Evolutionary conservation across 2,329 filamentous ascomycete genomes (phyloP).

Genomic region (Lachnellula cervina): DNA sequence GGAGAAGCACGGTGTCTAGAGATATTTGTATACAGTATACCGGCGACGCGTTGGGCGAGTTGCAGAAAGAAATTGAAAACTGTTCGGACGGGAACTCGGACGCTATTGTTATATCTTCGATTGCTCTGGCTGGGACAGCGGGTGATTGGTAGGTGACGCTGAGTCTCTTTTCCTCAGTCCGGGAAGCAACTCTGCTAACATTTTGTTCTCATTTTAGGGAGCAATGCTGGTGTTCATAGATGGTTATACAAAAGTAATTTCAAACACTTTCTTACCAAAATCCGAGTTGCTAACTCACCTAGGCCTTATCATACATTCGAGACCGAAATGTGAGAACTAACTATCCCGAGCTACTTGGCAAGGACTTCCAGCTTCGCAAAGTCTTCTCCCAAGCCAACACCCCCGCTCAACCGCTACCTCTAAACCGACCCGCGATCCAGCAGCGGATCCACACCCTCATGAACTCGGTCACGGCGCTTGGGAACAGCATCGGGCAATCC

Average conservation of each 20-base stretch:
- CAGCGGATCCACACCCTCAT: conserved; percentile 2
- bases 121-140: conserved; percentile 15
- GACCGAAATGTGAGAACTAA: background rate
- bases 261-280: too few species aligned
- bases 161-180: background rate
- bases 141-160: conserved; percentile 11
- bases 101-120: conserved; percentile 15
- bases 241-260: conserved; percentile 13
- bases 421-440: background rate
- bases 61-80: conserved; percentile 15
- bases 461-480: background rate
- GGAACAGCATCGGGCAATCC: background rate
- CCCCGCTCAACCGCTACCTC: background rate
- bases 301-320: conserved; percentile 13
- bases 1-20: conserved; percentile 4
- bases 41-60: conserved; percentile 5
- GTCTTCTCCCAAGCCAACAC: background rate
- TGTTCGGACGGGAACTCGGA: conserved; percentile 15
- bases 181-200: background rate
- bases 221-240: conserved; percentile 18
- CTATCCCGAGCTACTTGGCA: conserved; percentile 7
- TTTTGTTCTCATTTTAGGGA: conserved; percentile 6
- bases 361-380: conserved; percentile 5
- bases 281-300: background rate
- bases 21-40: conserved; percentile 13